phyloP scores from a whole-genome alignment of 768 basidiomycete genomes.

The Mrakia gelida region DNA sequence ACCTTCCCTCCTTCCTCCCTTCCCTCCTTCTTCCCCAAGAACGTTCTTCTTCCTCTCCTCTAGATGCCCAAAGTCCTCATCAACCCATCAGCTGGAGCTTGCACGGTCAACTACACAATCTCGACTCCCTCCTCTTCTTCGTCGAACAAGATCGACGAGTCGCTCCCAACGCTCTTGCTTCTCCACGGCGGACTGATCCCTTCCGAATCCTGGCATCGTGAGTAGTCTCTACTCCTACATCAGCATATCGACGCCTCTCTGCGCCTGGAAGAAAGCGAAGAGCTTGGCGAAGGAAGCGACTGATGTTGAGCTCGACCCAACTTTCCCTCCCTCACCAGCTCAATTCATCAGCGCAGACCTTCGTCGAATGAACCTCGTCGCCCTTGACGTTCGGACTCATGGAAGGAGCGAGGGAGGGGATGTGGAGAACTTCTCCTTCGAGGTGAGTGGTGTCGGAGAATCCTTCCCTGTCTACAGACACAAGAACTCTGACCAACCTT shows the following conservation, averaged over 20 bases:
- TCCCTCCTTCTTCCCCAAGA: neutral
- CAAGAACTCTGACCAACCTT: neutral
- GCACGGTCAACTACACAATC: neutral
- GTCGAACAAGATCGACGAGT: neutral
- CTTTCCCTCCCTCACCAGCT: neutral
- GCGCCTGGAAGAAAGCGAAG: too few relatives aligned
- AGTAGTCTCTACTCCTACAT: too few relatives aligned
- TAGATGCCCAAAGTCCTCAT: neutral
- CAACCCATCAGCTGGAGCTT: neutral
- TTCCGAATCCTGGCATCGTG: neutral
- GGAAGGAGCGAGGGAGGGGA: neutral
- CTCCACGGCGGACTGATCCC: neutral
- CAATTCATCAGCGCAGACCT: neutral
- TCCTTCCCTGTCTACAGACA: neutral
- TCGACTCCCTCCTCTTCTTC: neutral
- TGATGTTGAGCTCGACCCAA: too few relatives aligned
- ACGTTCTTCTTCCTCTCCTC: neutral
- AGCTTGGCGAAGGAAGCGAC: neutral
- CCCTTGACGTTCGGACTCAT: neutral
- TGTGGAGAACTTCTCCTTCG: neutral
- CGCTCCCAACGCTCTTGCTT: neutral
- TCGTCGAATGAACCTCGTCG: neutral
- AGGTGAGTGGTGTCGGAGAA: neutral
- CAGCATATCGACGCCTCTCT: too few relatives aligned
- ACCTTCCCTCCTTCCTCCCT: too few relatives aligned